Evolutionary conservation across 192 early-diverging fungal genomes (phyloP).

Genomic region (Podila clonocystis): DNA sequence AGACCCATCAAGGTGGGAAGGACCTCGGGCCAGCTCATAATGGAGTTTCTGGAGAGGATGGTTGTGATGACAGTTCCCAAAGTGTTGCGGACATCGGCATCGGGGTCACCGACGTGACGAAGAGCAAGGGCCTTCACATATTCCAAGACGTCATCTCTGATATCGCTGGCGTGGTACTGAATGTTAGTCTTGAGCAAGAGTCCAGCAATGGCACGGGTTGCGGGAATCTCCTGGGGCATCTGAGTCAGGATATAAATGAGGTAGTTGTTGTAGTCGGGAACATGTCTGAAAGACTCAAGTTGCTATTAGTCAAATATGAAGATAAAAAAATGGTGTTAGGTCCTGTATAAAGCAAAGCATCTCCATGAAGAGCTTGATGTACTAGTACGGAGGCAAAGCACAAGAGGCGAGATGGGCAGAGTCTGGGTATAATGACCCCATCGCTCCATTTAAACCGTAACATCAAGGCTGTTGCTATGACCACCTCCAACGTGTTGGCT

Average conservation of each 20-base stretch:
- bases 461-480: too few species aligned
- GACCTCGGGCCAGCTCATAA: slow-evolving; percentile 86
- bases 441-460: too few species aligned
- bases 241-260: slow-evolving; percentile 86
- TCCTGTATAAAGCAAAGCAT: neutral
- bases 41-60: slow-evolving; percentile 74
- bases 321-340: neutral
- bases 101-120: slow-evolving; percentile 71
- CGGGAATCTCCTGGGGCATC: slow-evolving; percentile 70
- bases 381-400: too few species aligned
- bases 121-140: slow-evolving; percentile 71
- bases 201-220: slow-evolving; percentile 87
- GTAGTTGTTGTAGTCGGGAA: slow-evolving; percentile 93
- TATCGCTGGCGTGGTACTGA: slow-evolving; percentile 59
- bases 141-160: slow-evolving; percentile 67
- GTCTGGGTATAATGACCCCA: too few species aligned
- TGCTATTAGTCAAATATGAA: slow-evolving; percentile 57
- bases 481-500: too few species aligned
- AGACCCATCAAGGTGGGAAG: slow-evolving; percentile 81
- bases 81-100: slow-evolving; percentile 78
- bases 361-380: neutral
- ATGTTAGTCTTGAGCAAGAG: slow-evolving; percentile 85
- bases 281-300: slow-evolving; percentile 77
- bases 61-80: slow-evolving; percentile 92
- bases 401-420: too few species aligned